Conservation (phyloP, 192 early-diverging fungal genomes). For the Cladochytrium replicatum region DNA sequence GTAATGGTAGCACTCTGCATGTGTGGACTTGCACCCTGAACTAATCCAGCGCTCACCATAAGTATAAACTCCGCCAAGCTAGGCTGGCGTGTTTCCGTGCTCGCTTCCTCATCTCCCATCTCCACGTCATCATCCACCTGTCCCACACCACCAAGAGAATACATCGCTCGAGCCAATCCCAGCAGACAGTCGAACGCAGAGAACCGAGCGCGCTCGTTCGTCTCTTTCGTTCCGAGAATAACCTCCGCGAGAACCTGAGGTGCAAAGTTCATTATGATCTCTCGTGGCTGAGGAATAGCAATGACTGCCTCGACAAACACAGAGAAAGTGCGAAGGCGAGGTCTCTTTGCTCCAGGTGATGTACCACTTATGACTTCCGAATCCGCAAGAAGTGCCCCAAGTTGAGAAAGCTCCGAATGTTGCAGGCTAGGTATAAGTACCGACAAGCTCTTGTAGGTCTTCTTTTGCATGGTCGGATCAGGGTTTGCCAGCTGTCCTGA, state of each 20-base stretch:
- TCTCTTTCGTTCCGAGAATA: slow-evolving; percentile 88
- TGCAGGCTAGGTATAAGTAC: too few species aligned
- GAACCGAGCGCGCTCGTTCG: slow-evolving; percentile 74
- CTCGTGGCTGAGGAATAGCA: slow-evolving; percentile 18
- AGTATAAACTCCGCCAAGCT: slow-evolving; percentile 67
- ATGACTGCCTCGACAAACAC: slow-evolving; percentile 50
- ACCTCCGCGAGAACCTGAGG: slow-evolving; percentile 82
- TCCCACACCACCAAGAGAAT: slow-evolving; percentile 10
- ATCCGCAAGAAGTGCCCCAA: slow-evolving; percentile 30
- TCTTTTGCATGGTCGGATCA: slow-evolving; percentile 81
- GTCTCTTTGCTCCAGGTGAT: slow-evolving; percentile 64
- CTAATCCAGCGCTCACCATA: slow-evolving; percentile 91
- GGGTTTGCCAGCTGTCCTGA: slow-evolving; percentile 50
- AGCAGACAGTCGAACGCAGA: slow-evolving; percentile 78
- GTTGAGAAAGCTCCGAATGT: slow-evolving; percentile 20
- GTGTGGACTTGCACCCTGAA: slow-evolving; percentile 72
- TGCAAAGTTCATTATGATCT: slow-evolving; percentile 64
- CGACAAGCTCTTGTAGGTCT: slow-evolving; percentile 87
- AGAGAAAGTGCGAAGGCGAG: slow-evolving; percentile 63
- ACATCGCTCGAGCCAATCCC: slow-evolving; percentile 86
- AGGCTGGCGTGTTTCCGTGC: slow-evolving; percentile 7
- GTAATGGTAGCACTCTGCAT: slow-evolving; percentile 91
- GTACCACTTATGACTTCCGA: slow-evolving; percentile 55
- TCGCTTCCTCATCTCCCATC: slow-evolving; percentile 19
- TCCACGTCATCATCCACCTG: slow-evolving; percentile 10